A percentile compares a stretch with the other conserved stretches of the same genome.
phyloP scores from a whole-genome alignment of 129 eudicot genomes.

The Ambrosia artemisiifolia region DNA sequence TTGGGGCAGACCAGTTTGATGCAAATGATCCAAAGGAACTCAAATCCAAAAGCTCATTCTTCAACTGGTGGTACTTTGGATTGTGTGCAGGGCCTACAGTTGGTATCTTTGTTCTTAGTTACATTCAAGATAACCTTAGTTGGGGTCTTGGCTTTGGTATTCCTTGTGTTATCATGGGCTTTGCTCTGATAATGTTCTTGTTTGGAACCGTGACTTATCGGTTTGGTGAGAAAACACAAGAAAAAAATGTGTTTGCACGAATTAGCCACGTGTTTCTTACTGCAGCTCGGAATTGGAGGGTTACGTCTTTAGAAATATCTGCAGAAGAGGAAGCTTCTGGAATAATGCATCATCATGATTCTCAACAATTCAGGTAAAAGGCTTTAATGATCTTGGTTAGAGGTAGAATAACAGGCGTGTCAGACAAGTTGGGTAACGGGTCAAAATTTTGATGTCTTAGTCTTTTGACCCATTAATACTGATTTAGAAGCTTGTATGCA shows the following conservation, averaged over 20 bases:
- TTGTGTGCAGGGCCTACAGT: constrained; percentile 41
- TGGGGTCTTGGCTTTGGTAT: constrained; percentile 82
- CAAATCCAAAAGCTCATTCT: constrained; percentile 63
- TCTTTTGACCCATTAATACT: neutral
- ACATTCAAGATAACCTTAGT: constrained; percentile 62
- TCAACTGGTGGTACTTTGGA: constrained; percentile 77
- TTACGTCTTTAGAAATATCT: constrained; percentile 14
- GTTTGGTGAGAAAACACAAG: constrained; percentile 30
- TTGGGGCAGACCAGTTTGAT: constrained; percentile 89
- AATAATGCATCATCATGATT: constrained; percentile 22
- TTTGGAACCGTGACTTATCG: constrained; percentile 53
- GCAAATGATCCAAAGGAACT: constrained; percentile 41
- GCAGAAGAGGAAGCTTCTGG: constrained; percentile 36
- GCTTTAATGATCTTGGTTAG: neutral
- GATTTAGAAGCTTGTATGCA: neutral
- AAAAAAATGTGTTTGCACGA: constrained; percentile 36
- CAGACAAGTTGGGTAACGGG: neutral
- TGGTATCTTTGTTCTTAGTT: constrained; percentile 37
- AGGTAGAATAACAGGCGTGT: neutral
- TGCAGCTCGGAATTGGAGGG: constrained; percentile 39
- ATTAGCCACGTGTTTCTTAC: constrained; percentile 40
- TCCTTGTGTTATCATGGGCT: constrained; percentile 50
- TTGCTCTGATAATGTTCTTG: constrained; percentile 46
- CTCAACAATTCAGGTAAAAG: constrained; percentile 48
- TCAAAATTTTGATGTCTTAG: neutral